phyloP scores from a whole-genome alignment of 2,329 filamentous ascomycete genomes.

The Aspergillus tubingensis region DNA sequence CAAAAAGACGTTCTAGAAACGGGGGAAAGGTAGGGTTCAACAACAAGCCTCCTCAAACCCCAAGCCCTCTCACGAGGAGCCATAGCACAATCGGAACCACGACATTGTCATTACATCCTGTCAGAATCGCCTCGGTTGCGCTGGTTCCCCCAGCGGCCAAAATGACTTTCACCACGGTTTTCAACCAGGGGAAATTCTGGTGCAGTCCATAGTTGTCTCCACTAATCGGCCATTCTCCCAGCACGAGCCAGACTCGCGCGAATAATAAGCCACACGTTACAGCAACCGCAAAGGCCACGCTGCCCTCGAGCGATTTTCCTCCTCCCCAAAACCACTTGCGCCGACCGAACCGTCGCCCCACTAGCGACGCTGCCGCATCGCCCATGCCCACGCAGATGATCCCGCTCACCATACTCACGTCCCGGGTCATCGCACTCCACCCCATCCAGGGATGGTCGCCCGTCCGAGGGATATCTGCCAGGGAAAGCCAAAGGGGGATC shows the following conservation, averaged over 20 bases:
- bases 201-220: constrained; percentile 15
- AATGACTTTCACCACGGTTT: constrained; percentile 59
- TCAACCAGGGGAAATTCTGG: constrained; percentile 29
- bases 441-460: constrained; percentile 61
- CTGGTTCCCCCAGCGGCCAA: constrained; percentile 79
- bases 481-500: constrained; percentile 86
- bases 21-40: no score
- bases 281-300: constrained; percentile 74
- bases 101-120: constrained; percentile 97
- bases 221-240: constrained; percentile 67
- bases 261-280: constrained; percentile 73
- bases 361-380: constrained; percentile 86
- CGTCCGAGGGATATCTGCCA: constrained; percentile 67
- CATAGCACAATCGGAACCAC: constrained; percentile 91
- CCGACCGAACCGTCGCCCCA: constrained; percentile 82
- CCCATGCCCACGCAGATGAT: constrained; percentile 94
- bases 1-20: no score
- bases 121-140: constrained; percentile 90
- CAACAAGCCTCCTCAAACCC: constrained; percentile 24
- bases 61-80: constrained; percentile 81
- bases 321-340: constrained; percentile 96
- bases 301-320: constrained; percentile 91
- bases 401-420: constrained; percentile 87
- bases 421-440: constrained; percentile 74
- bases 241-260: constrained; percentile 71